phyloP scores from a whole-genome alignment of 805 yeast genomes.

The Candida tallmaniae region DNA sequence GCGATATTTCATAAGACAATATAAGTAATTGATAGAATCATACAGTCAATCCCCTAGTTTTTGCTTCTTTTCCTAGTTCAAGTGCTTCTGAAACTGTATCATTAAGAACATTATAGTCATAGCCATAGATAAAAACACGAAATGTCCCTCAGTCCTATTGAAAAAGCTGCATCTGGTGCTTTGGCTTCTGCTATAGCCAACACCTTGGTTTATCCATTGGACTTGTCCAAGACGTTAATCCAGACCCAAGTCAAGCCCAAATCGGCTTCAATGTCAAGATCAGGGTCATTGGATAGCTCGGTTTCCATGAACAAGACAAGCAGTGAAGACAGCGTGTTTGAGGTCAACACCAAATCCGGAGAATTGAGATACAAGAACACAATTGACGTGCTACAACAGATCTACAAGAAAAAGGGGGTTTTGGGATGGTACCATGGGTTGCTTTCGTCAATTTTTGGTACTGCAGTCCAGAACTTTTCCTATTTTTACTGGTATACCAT shows the following conservation, averaged over 20 bases:
- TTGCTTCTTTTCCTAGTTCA: too few relatives aligned
- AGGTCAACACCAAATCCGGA: slow-evolving; percentile 11
- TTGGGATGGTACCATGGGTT: slow-evolving; percentile 72
- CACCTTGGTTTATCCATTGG: slow-evolving; percentile 75
- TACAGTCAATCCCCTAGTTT: too few relatives aligned
- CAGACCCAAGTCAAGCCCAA: slow-evolving; percentile 58
- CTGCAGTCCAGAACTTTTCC: slow-evolving; percentile 74
- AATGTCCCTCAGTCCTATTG: too few relatives aligned
- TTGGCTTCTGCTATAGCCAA: slow-evolving; percentile 79
- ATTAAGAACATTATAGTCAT: too few relatives aligned
- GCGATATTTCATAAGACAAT: too few relatives aligned
- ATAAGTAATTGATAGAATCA: too few relatives aligned
- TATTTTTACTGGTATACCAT: slow-evolving; percentile 86
- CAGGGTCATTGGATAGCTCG: neutral
- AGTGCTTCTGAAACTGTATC: too few relatives aligned
- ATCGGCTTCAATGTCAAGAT: slow-evolving; percentile 10
- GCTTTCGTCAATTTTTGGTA: slow-evolving; percentile 60
- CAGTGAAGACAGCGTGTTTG: slow-evolving; percentile 14
- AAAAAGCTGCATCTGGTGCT: slow-evolving; percentile 79
- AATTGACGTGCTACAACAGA: slow-evolving; percentile 56
- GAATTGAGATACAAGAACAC: slow-evolving; percentile 49
- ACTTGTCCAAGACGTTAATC: slow-evolving; percentile 68
- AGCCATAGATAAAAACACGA: too few relatives aligned
- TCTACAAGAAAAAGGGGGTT: slow-evolving; percentile 57
- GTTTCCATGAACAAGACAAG: neutral